Percentiles rank a stretch among this genome's conserved stretches.
These are phyloP conservation scores for Furcasterigmium sp. DNA, from an alignment of 2,329 filamentous ascomycete genomes.

Conservation along the genomic window DNA sequence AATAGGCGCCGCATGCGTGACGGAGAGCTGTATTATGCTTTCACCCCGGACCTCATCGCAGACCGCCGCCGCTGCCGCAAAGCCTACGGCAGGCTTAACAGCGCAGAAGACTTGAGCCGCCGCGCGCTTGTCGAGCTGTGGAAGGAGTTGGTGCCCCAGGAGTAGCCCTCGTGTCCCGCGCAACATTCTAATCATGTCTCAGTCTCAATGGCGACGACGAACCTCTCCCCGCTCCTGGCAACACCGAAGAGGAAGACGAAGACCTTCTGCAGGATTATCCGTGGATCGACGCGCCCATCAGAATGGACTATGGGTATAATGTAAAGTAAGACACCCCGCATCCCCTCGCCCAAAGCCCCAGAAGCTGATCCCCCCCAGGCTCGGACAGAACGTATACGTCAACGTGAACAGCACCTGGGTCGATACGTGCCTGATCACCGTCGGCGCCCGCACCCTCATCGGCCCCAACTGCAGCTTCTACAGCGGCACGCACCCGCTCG, in stretches of 20 bases:
- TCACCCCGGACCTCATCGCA: slow-evolving; percentile 61
- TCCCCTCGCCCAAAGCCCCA: background rate
- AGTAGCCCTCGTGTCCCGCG: background rate
- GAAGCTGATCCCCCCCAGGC: slow-evolving; percentile 21
- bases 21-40: slow-evolving; percentile 71
- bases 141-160: slow-evolving; percentile 49
- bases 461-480: slow-evolving; percentile 77
- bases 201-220: slow-evolving; percentile 60
- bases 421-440: slow-evolving; percentile 68
- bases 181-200: slow-evolving; percentile 1
- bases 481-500: slow-evolving; percentile 70
- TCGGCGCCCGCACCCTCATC: slow-evolving; percentile 72
- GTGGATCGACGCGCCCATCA: slow-evolving; percentile 65
- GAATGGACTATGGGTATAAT: slow-evolving; percentile 74
- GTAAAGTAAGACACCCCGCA: slow-evolving; percentile 39
- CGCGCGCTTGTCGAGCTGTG: slow-evolving; percentile 62
- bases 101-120: slow-evolving; percentile 52
- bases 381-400: slow-evolving; percentile 69
- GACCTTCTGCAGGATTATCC: slow-evolving; percentile 57
- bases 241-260: slow-evolving; percentile 59
- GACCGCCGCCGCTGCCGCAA: slow-evolving; percentile 57
- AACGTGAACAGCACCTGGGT: slow-evolving; percentile 71
- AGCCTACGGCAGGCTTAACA: slow-evolving; percentile 61
- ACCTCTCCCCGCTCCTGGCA: slow-evolving; percentile 55
- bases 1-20: slow-evolving; percentile 53